phyloP scores from a whole-genome alignment of 345 rosid genomes.

The Balakata baccata region DNA sequence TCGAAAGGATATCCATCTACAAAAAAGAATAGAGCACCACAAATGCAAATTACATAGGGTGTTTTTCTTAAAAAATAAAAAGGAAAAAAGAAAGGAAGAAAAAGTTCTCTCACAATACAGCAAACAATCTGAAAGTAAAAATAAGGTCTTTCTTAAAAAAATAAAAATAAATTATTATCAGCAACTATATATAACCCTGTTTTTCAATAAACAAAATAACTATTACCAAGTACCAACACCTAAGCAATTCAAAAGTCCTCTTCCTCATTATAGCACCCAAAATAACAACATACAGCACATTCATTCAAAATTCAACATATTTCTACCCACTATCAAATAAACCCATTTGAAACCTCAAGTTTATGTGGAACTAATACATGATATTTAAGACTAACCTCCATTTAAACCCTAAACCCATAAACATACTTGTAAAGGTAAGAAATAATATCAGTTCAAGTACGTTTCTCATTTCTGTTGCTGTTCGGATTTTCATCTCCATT shows the following conservation, averaged over 20 bases:
- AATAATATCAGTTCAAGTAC: not conserved
- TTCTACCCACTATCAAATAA: not conserved
- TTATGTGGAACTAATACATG: not conserved
- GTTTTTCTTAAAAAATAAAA: not conserved
- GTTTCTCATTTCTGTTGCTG: too few relatives aligned
- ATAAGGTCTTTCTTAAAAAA: not conserved
- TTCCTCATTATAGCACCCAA: not conserved
- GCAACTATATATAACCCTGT: not conserved
- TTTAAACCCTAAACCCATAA: not conserved
- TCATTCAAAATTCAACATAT: slow-evolving; percentile 1
- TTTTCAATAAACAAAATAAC: not conserved
- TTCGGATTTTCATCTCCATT: not conserved
- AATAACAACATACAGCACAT: not conserved
- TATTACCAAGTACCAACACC: not conserved
- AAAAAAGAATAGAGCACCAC: slow-evolving; percentile 24
- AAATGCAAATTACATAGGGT: slow-evolving; percentile 3
- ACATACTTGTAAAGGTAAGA: not conserved
- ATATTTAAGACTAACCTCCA: not conserved
- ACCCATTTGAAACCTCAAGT: not conserved
- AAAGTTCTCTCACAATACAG: not conserved
- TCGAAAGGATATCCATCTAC: slow-evolving; percentile 99
- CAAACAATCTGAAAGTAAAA: not conserved
- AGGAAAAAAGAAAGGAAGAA: not conserved
- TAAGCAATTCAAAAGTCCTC: not conserved
- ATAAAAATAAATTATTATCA: not conserved